phyloP scores from a whole-genome alignment of 1,284 basidiomycete genomes.

The Apiotrichum siamense region DNA sequence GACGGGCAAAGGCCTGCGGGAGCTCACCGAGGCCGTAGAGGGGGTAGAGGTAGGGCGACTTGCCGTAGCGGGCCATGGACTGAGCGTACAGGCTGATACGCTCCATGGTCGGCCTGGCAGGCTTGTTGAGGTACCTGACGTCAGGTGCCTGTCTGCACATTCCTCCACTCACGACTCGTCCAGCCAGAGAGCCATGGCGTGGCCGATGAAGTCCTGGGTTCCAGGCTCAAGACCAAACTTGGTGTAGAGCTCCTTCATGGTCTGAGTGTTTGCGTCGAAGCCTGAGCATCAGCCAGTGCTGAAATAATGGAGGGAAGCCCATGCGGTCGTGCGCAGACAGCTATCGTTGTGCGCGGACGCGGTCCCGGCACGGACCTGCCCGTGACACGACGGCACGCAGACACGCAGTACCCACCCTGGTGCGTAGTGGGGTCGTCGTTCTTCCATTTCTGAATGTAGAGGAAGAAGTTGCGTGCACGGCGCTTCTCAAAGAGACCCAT shows the following conservation, averaged over 20 bases:
- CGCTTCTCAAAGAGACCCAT: slow-evolving; percentile 99
- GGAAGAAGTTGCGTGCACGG: slow-evolving; percentile 97
- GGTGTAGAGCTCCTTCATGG: slow-evolving; percentile 89
- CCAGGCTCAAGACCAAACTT: slow-evolving; percentile 96
- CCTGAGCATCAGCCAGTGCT: slow-evolving; percentile 51
- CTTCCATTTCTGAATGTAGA: slow-evolving; percentile 92
- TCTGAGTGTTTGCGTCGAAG: slow-evolving; percentile 75
- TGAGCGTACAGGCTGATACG: slow-evolving; percentile 96
- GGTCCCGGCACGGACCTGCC: background rate
- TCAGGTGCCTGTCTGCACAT: background rate
- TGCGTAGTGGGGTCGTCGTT: slow-evolving; percentile 92
- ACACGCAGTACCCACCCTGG: slow-evolving; percentile 59
- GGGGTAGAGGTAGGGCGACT: slow-evolving; percentile 99
- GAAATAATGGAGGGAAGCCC: background rate
- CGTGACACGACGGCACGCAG: background rate
- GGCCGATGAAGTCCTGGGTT: slow-evolving; percentile 98
- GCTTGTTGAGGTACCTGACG: slow-evolving; percentile 80
- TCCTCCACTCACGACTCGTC: slow-evolving; percentile 76
- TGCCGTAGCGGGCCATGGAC: slow-evolving; percentile 98
- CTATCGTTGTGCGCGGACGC: too few relatives aligned
- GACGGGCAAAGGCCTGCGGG: slow-evolving; percentile 95
- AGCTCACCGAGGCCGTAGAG: slow-evolving; percentile 98
- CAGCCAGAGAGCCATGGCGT: slow-evolving; percentile 97
- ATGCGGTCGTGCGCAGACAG: background rate
- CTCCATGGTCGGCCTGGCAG: slow-evolving; percentile 84